phyloP scores from a whole-genome alignment of 83 land plant species.

The Isoetes engelmannii region DNA sequence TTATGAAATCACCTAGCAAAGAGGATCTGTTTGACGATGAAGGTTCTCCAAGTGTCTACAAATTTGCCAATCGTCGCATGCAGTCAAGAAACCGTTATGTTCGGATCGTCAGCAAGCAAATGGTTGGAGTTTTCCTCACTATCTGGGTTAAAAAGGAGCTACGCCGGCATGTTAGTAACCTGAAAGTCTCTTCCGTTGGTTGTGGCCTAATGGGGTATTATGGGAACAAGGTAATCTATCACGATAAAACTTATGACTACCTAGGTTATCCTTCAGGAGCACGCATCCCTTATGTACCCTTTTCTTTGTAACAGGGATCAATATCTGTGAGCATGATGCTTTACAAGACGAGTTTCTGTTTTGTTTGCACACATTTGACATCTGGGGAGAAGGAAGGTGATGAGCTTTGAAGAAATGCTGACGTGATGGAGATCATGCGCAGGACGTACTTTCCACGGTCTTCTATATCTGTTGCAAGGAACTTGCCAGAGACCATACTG shows the following conservation, averaged over 20 bases:
- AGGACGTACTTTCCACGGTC: conserved; percentile 70
- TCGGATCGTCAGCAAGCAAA: conserved; percentile 81
- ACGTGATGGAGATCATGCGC: conserved; percentile 74
- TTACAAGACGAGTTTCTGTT: conserved; percentile 84
- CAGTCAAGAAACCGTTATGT: conserved; percentile 14
- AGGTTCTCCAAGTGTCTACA: no score
- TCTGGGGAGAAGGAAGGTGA: conserved; percentile 89
- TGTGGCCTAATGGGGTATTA: conserved; percentile 89
- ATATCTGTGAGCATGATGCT: conserved; percentile 78
- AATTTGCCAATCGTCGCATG: no score
- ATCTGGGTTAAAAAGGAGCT: conserved; percentile 73
- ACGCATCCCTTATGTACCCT: neutral
- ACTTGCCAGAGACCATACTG: conserved; percentile 67
- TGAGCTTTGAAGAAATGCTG: conserved; percentile 71
- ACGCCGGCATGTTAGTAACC: conserved; percentile 53
- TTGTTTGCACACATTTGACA: conserved; percentile 73
- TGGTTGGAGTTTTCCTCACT: conserved; percentile 90
- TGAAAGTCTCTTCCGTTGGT: conserved; percentile 90
- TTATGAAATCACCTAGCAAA: no score
- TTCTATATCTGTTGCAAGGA: conserved; percentile 30
- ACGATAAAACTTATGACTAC: neutral
- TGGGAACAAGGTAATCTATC: conserved; percentile 73
- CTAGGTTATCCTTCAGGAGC: neutral
- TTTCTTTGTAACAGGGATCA: conserved; percentile 50
- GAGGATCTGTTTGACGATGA: no score